Conservation (phyloP, 1,284 basidiomycete species). For the Pterula multifida region DNA sequence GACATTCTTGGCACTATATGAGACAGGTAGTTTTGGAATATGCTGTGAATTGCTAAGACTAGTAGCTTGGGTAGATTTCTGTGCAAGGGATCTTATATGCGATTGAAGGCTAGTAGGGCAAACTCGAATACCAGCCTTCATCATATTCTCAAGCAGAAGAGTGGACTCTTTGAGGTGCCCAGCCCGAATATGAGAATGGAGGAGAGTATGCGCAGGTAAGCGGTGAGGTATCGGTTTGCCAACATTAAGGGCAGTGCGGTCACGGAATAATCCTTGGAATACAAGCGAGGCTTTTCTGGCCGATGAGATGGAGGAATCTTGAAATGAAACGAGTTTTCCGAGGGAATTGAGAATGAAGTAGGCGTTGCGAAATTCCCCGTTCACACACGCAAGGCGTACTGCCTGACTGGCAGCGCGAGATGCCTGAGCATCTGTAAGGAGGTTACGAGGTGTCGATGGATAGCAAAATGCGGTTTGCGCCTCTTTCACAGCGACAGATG, state of each 20-base stretch:
- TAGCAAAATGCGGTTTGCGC: neutral
- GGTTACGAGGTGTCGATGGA: neutral
- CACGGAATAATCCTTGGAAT: conserved; percentile 14
- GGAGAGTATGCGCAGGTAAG: conserved; percentile 44
- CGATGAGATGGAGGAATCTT: conserved; percentile 11
- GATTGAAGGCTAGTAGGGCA: conserved; percentile 34
- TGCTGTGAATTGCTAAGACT: conserved; percentile 4
- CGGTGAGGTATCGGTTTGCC: conserved; percentile 38
- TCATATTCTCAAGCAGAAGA: conserved; percentile 35
- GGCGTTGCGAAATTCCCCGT: conserved; percentile 36
- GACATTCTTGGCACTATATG: conserved; percentile 14
- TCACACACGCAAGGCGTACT: conserved; percentile 32
- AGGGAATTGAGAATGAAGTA: conserved; percentile 47
- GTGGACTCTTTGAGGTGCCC: conserved; percentile 36
- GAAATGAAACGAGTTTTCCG: conserved; percentile 24
- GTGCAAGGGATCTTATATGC: conserved; percentile 25
- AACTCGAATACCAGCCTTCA: conserved; percentile 36
- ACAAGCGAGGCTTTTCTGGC: conserved; percentile 11
- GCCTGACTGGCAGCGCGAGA: conserved; percentile 42
- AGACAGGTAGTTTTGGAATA: conserved; percentile 11
- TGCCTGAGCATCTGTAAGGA: conserved; percentile 26
- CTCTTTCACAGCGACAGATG: neutral
- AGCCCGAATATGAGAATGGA: conserved; percentile 49
- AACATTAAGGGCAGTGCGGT: conserved; percentile 32
- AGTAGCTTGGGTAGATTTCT: conserved; percentile 9